Conservation (phyloP, 306 rosid genomes). For the Ceratonia siliqua region DNA sequence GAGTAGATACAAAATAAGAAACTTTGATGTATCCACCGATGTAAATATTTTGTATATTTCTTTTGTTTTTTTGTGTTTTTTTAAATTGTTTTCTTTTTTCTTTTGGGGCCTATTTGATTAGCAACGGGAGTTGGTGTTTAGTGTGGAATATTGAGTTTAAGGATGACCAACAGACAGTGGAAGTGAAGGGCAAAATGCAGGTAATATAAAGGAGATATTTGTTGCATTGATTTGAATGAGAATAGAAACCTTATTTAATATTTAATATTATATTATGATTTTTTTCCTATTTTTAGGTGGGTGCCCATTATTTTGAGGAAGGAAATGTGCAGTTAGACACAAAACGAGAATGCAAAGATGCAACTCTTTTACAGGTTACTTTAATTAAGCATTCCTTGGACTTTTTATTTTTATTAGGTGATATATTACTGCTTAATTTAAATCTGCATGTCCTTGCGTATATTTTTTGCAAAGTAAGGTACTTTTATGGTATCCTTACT, state of each 20-base stretch:
- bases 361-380: conserved; percentile 81
- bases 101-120: too few relatives aligned
- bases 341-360: conserved; percentile 89
- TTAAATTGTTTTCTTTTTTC: too few relatives aligned
- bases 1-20: not conserved
- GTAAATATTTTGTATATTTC: conserved; percentile 8
- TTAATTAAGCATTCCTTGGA: conserved; percentile 14
- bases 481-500: not conserved
- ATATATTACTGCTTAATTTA: conserved; percentile 7
- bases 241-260: not conserved
- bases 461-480: not conserved
- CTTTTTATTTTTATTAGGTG: conserved; percentile 23
- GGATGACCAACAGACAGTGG: conserved; percentile 70
- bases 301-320: conserved; percentile 98
- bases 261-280: too few relatives aligned
- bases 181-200: conserved; percentile 84
- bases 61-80: conserved; percentile 22
- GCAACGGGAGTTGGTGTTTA: conserved; percentile 98
- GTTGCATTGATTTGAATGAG: conserved; percentile 33
- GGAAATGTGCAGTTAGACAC: conserved; percentile 98
- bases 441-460: conserved; percentile 20
- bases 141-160: conserved; percentile 85
- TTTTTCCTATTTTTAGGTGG: conserved; percentile 64
- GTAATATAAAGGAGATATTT: conserved; percentile 45
- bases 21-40: not conserved